phyloP scores from a whole-genome alignment of 179 eudicot genomes.

The Amaranthus tricolor region DNA sequence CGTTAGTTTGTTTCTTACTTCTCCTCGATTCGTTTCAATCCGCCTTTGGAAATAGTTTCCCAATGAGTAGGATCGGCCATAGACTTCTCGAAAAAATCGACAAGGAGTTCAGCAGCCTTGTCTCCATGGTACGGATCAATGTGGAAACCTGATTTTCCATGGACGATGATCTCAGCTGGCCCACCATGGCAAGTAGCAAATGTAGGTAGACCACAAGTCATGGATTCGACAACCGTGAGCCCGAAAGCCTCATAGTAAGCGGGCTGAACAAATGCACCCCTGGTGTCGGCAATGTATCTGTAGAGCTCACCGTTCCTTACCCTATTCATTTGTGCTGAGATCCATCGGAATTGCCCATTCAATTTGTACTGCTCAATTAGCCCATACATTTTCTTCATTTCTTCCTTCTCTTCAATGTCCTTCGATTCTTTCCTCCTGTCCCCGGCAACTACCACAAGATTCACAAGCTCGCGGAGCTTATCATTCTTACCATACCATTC shows the following conservation, averaged over 20 bases:
- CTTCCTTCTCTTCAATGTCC: slow-evolving; percentile 78
- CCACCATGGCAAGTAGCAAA: slow-evolving; percentile 96
- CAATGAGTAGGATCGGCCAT: slow-evolving; percentile 50
- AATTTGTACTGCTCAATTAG: slow-evolving; percentile 62
- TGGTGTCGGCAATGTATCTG: slow-evolving; percentile 70
- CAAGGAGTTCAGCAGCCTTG: slow-evolving; percentile 53
- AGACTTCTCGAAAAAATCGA: slow-evolving; percentile 68
- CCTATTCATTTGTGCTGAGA: slow-evolving; percentile 73
- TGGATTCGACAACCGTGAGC: slow-evolving; percentile 77
- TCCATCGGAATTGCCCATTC: slow-evolving; percentile 84
- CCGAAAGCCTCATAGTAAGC: slow-evolving; percentile 88
- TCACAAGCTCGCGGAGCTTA: slow-evolving; percentile 56
- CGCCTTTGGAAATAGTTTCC: slow-evolving; percentile 55
- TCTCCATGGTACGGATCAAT: slow-evolving; percentile 79
- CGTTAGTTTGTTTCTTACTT: slow-evolving; percentile 25
- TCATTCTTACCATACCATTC: slow-evolving; percentile 80
- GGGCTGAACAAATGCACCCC: slow-evolving; percentile 86
- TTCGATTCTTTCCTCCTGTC: slow-evolving; percentile 56
- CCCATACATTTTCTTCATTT: slow-evolving; percentile 63
- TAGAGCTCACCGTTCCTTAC: slow-evolving; percentile 78
- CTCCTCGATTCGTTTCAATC: slow-evolving; percentile 36
- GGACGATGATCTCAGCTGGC: slow-evolving; percentile 90
- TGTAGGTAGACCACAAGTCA: slow-evolving; percentile 87
- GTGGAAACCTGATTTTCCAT: slow-evolving; percentile 74
- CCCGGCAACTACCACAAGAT: slow-evolving; percentile 76